A percentile compares a stretch with the other conserved stretches of the same genome.
phyloP scores from a whole-genome alignment of 768 basidiomycete genomes.

The Nevesoporus exiguus region DNA sequence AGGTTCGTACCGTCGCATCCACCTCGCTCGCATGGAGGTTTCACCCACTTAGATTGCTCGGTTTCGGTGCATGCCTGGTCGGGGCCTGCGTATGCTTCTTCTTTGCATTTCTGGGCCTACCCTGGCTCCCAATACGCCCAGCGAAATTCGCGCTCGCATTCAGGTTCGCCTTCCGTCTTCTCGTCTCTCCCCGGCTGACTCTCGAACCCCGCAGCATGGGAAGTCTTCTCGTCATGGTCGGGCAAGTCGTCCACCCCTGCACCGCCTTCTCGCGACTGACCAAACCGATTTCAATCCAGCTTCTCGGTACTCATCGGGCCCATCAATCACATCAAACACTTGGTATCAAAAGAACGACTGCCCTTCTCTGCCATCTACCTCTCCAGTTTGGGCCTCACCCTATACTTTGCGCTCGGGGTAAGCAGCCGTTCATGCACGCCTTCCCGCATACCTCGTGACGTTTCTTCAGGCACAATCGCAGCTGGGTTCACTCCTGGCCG shows the following conservation, averaged over 20 bases:
- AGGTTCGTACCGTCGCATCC: conserved; percentile 40
- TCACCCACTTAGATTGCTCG: conserved; percentile 59
- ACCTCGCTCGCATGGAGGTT: neutral
- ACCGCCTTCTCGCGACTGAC: neutral
- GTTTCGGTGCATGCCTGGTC: conserved; percentile 84
- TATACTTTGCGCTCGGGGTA: conserved; percentile 91
- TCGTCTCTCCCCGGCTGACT: neutral
- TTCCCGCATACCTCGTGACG: neutral
- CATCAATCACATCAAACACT: conserved; percentile 87
- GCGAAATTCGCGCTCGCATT: conserved; percentile 90
- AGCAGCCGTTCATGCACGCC: neutral
- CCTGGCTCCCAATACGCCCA: conserved; percentile 67
- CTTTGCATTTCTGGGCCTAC: conserved; percentile 80
- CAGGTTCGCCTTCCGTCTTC: conserved; percentile 41
- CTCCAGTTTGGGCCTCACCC: conserved; percentile 74
- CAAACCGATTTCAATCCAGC: conserved; percentile 32
- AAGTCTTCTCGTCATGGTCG: conserved; percentile 93
- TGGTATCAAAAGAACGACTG: conserved; percentile 75
- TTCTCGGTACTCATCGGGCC: conserved; percentile 89
- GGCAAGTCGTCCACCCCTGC: conserved; percentile 43
- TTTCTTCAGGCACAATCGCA: conserved; percentile 69
- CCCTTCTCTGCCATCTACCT: conserved; percentile 86
- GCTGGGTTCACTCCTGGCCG: conserved; percentile 79
- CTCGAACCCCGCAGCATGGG: conserved; percentile 51
- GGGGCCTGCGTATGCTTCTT: conserved; percentile 94